phyloP scores from a whole-genome alignment of 306 rosid species.

The Acmispon strigosus region DNA sequence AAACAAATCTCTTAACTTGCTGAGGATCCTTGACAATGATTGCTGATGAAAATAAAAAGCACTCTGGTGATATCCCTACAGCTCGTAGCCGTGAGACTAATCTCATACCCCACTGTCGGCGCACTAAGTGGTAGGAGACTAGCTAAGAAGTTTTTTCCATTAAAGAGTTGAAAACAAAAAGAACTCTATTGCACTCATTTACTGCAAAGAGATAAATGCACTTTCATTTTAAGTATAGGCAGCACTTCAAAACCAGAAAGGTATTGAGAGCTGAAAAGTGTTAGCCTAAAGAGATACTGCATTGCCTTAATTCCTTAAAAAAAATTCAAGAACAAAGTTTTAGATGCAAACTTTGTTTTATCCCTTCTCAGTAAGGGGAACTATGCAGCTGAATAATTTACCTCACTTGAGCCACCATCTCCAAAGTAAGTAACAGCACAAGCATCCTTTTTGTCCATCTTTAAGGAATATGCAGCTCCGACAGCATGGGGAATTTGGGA shows the following conservation, averaged over 20 bases:
- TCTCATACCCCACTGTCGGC: no score
- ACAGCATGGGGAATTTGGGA: conserved; percentile 85
- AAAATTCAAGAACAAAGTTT: not conserved
- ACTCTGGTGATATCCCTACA: no score
- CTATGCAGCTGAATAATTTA: conserved; percentile 17
- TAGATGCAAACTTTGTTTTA: not conserved
- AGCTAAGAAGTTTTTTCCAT: no score
- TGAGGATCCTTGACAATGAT: conserved; percentile 4
- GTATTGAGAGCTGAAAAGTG: not conserved
- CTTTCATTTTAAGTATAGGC: not conserved
- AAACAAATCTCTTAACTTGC: not conserved
- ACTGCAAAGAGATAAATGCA: not conserved
- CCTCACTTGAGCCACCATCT: conserved; percentile 99
- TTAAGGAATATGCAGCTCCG: conserved; percentile 94
- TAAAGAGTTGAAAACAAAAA: no score
- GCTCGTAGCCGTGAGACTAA: no score
- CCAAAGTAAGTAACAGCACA: conserved; percentile 82
- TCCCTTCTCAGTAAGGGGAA: not conserved
- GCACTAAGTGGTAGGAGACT: no score
- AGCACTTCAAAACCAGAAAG: not conserved
- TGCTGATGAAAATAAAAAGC: not conserved
- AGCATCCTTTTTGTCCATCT: conserved; percentile 78
- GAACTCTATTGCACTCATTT: not conserved
- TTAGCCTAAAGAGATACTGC: not conserved
- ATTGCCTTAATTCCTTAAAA: not conserved